Evolutionary conservation across 1,284 basidiomycete species (phyloP), one percentile per base, ranked within the genome.

Genomic region (Retiboletus flavoniger): DNA sequence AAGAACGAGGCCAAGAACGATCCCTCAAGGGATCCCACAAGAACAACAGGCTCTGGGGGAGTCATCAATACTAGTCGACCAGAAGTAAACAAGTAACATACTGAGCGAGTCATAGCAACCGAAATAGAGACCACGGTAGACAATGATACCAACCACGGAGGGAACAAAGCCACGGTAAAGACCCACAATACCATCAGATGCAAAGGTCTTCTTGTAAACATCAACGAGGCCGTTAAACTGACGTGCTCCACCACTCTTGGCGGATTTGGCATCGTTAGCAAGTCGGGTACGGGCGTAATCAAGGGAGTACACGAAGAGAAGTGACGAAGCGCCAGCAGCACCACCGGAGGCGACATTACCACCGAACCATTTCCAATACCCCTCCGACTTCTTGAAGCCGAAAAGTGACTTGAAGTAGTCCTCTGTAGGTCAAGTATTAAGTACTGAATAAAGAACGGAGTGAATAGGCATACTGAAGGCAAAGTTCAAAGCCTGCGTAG

Each of bases 261-360:
- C 80, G 10, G 93, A 94, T 81, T 97, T 97, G 72, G 91, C 91
- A 71, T 98, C 95, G 75, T 95, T 96, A 73, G 95, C 94, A 63
- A 97, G 88, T 84, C 95, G 94, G 54, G 95, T 97, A 89, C 95
- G 93, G 61, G 95, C 95, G 70, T 94, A 96, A 70, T 97, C 95
- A 60, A 98, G 87, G 36, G 95, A 96, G 86, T 98, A 97, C 74
- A 97, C 95, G 75, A 98, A 97, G 72, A 98, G 87, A 52, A 96
- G 79, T 35, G 95, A 98, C 8, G 94, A 91, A 59, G 94, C 94
- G 88, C 94, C 94, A 73, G 94, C 94, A 64, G 90, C 94, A 86
- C 89, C 94, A 93, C 95, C 95, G 65, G 94, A 96, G 48, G 94
- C 94, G 63, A 98, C 86, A 73, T 96, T 96, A 65, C 91, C 91